A percentile compares a stretch with the other conserved stretches of the same genome.
phyloP scores from a whole-genome alignment of 768 basidiomycete genomes.

The Boletus tomentosulus region DNA sequence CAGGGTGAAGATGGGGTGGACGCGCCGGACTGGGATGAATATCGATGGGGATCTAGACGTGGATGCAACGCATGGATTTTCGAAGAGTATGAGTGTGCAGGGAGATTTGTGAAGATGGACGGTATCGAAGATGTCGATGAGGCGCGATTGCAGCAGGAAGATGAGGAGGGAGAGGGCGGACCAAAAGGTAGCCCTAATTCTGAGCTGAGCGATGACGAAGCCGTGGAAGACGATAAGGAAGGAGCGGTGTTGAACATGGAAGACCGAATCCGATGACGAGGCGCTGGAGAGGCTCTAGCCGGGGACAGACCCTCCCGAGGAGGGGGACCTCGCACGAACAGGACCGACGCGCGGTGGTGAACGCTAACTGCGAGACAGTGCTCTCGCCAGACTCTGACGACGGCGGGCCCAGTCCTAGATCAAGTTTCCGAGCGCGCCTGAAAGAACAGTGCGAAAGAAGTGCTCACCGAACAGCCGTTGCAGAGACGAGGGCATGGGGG shows the following conservation, averaged over 20 bases:
- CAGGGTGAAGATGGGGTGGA: constrained; percentile 30
- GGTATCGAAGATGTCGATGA: constrained; percentile 63
- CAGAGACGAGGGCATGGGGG: too few species aligned
- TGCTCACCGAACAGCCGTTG: too few species aligned
- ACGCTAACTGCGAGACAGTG: too few species aligned
- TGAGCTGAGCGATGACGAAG: constrained; percentile 27
- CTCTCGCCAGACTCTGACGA: too few species aligned
- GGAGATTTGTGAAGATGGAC: constrained; percentile 55
- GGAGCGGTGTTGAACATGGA: constrained; percentile 42
- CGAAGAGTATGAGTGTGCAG: constrained; percentile 44
- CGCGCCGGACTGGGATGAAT: constrained; percentile 53
- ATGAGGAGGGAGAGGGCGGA: constrained; percentile 36
- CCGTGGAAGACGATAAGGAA: constrained; percentile 34
- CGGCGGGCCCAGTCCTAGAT: too few species aligned
- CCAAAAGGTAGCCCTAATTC: constrained; percentile 23
- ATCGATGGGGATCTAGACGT: constrained; percentile 55
- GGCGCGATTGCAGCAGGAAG: constrained; percentile 45
- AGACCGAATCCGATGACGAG: constrained; percentile 34
- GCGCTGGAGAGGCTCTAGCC: too few species aligned
- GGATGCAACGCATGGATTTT: constrained; percentile 51
- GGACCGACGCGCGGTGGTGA: too few species aligned
- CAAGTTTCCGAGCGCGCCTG: too few species aligned
- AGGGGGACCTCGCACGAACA: too few species aligned
- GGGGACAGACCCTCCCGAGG: too few species aligned
- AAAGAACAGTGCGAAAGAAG: too few species aligned